These are phyloP conservation scores for Kwoniella dejecticola DNA, from an alignment of 768 basidiomycete genomes.

Conservation along the genomic window DNA sequence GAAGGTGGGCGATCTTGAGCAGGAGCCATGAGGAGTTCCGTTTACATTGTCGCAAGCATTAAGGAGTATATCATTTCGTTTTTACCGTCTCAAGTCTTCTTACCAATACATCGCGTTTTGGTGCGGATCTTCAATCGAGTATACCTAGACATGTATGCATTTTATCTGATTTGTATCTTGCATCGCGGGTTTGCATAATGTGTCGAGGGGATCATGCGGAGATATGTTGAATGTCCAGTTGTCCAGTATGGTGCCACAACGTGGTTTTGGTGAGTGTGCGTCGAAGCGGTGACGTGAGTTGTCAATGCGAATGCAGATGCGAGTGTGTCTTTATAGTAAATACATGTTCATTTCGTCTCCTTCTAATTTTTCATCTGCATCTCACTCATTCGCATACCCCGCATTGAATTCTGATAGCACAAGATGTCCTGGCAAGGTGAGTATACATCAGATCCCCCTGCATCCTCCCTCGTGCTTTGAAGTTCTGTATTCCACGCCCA, in stretches of 20 bases:
- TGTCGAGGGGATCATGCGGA: neutral
- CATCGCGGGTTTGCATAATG: neutral
- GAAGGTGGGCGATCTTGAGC: no score
- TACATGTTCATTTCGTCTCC: no score
- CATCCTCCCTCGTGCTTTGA: no score
- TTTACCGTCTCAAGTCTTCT: neutral
- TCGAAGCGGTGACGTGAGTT: conserved; percentile 8
- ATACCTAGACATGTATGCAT: neutral
- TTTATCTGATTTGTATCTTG: neutral
- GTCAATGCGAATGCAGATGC: neutral
- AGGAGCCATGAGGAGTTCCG: no score
- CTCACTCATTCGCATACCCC: neutral
- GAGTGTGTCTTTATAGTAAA: neutral
- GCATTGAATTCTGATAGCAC: no score
- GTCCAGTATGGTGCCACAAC: conserved; percentile 1
- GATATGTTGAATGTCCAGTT: neutral
- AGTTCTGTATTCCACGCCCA: no score
- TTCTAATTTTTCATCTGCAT: no score
- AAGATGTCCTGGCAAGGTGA: conserved; percentile 54
- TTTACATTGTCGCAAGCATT: no score
- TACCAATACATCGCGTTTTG: neutral
- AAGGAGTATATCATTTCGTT: neutral
- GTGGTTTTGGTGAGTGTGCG: neutral
- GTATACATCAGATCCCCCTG: conserved; percentile 8
- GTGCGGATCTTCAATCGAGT: no score